phyloP scores from a whole-genome alignment of 1,139 yeast genomes.

The Saccharomyces hybrid region DNA sequence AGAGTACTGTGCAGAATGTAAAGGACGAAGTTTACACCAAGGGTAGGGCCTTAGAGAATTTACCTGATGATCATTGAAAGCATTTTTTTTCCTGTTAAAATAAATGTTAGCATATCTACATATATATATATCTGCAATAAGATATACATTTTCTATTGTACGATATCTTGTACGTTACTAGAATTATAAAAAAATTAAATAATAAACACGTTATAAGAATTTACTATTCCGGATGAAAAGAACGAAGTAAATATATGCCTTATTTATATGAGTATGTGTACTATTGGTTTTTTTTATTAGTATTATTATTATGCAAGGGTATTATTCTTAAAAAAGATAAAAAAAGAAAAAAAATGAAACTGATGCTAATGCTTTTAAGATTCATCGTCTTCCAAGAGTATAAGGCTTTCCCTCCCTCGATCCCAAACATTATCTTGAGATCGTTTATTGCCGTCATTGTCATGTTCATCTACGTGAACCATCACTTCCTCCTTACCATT shows the following conservation, averaged over 20 bases:
- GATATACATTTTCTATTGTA: background rate
- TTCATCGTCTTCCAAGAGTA: background rate
- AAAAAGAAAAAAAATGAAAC: background rate
- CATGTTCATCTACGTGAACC: too few species aligned
- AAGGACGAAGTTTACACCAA: conserved; percentile 55
- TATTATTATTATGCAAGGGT: background rate
- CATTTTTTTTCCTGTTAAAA: background rate
- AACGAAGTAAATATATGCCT: background rate
- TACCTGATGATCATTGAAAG: conserved; percentile 25
- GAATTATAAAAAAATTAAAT: background rate
- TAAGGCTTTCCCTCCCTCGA: background rate
- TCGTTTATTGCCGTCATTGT: background rate
- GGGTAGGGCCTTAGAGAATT: conserved; percentile 56
- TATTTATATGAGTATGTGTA: background rate
- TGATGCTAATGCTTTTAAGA: background rate
- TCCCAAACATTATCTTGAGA: background rate
- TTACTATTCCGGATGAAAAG: background rate
- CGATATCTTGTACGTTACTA: background rate
- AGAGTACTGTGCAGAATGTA: conserved; percentile 35
- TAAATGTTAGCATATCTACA: background rate
- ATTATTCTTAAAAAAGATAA: too few species aligned
- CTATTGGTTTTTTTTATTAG: background rate
- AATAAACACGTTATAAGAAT: background rate
- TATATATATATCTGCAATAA: background rate
- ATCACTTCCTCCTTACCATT: background rate